These are phyloP conservation scores for Oryza glaberrima DNA, from an alignment of 176 grass and related monocot genomes.

Conservation along the genomic window DNA sequence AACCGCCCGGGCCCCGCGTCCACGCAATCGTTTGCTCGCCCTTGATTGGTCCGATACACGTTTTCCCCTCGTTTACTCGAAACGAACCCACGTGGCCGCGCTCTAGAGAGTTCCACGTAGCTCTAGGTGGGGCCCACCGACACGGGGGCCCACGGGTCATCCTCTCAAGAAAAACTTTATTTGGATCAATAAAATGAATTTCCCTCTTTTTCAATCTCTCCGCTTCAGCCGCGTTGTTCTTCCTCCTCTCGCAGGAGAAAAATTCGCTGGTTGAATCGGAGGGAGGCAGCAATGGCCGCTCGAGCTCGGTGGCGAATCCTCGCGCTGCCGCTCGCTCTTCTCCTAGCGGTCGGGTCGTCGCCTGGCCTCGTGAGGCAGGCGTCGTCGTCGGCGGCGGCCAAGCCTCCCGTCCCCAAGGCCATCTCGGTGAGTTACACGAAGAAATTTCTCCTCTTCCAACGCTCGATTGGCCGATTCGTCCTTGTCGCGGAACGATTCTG, in stretches of 20 bases:
- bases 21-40: conserved; percentile 38
- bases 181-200: background rate
- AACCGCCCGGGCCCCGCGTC: background rate
- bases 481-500: background rate
- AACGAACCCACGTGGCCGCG: background rate
- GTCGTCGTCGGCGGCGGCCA: conserved; percentile 29
- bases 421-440: conserved; percentile 58
- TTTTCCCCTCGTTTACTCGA: conserved; percentile 27
- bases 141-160: conserved; percentile 7
- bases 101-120: conserved; percentile 19
- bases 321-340: conserved; percentile 37
- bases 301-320: conserved; percentile 52
- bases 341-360: conserved; percentile 42
- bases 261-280: background rate
- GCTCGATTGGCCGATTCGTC: background rate
- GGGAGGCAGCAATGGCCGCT: conserved; percentile 37
- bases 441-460: background rate
- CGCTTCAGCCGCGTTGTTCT: background rate
- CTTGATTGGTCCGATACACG: conserved; percentile 52
- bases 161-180: background rate
- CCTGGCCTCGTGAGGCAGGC: conserved; percentile 37
- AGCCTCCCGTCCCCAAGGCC: conserved; percentile 56
- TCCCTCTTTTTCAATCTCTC: background rate
- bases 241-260: background rate
- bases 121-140: background rate